Conservation (phyloP, 495 filamentous ascomycete genomes). For the Xylaria scruposa region DNA sequence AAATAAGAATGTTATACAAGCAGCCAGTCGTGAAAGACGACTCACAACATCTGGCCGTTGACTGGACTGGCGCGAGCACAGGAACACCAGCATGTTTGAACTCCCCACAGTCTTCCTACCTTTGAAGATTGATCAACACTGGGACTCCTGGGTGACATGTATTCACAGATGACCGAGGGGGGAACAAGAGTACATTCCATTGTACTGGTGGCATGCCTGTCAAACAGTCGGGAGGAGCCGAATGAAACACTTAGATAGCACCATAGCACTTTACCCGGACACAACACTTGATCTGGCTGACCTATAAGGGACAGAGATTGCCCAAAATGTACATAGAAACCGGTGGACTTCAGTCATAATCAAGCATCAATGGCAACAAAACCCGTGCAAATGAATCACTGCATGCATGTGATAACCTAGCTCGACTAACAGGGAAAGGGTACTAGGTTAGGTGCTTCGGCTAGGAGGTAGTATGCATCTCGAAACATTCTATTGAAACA, state of each 20-base stretch:
- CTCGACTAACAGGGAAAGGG: neutral
- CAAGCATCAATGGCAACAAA: neutral
- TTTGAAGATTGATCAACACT: conserved; percentile 22
- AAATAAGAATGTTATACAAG: neutral
- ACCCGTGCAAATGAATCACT: neutral
- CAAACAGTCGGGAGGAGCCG: conserved; percentile 9
- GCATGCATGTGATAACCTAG: conserved; percentile 20
- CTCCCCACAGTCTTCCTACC: conserved; percentile 23
- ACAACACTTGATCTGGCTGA: neutral
- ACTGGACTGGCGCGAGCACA: neutral
- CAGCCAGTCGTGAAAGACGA: neutral
- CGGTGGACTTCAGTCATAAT: neutral
- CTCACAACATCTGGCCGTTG: neutral
- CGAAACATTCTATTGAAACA: conserved; percentile 26
- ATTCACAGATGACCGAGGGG: neutral
- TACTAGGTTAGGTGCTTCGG: neutral
- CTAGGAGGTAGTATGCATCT: conserved; percentile 11
- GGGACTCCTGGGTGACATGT: neutral
- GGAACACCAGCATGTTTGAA: neutral
- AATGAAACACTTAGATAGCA: conserved; percentile 1
- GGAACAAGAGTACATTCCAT: neutral
- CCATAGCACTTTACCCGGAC: conserved; percentile 4
- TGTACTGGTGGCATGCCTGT: neutral
- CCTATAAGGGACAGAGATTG: neutral
- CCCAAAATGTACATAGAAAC: neutral